Evolutionary conservation across 371 early-diverging fungal genomes (phyloP).

Genomic region (Funneliformis caledonium): DNA sequence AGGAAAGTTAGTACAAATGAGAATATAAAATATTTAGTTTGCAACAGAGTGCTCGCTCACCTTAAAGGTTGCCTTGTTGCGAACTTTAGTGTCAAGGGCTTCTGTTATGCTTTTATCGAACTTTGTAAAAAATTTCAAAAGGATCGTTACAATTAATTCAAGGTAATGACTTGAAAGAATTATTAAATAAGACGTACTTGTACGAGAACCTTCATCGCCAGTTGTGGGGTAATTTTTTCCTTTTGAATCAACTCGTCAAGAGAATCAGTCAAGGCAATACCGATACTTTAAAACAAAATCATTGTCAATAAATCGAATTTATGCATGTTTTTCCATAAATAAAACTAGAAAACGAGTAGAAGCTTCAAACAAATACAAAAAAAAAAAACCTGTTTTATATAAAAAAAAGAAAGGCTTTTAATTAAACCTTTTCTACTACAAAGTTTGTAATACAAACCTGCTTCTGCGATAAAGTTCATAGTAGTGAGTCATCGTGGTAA

Average conservation of each 20-base stretch:
- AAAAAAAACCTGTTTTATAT: not conserved
- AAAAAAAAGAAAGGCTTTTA: not conserved
- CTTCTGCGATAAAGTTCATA: slow-evolving; percentile 44
- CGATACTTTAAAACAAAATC: slow-evolving; percentile 63
- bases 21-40: slow-evolving; percentile 21
- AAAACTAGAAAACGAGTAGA: not conserved
- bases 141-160: not conserved
- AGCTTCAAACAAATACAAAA: not conserved
- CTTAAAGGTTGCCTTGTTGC: slow-evolving; percentile 70
- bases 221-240: slow-evolving; percentile 91
- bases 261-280: slow-evolving; percentile 92
- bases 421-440: not conserved
- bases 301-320: not conserved
- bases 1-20: not conserved
- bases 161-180: not conserved
- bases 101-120: slow-evolving; percentile 80
- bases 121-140: slow-evolving; percentile 40
- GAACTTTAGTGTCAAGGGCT: slow-evolving; percentile 69
- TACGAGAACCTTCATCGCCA: slow-evolving; percentile 90
- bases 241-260: slow-evolving; percentile 92
- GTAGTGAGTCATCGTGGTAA: slow-evolving; percentile 29
- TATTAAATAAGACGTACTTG: slow-evolving; percentile 62
- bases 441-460: slow-evolving; percentile 17
- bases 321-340: not conserved
- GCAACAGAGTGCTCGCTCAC: slow-evolving; percentile 41